Conservation (phyloP, 148 eudicot genomes). For the Persicaria tinctoria region DNA sequence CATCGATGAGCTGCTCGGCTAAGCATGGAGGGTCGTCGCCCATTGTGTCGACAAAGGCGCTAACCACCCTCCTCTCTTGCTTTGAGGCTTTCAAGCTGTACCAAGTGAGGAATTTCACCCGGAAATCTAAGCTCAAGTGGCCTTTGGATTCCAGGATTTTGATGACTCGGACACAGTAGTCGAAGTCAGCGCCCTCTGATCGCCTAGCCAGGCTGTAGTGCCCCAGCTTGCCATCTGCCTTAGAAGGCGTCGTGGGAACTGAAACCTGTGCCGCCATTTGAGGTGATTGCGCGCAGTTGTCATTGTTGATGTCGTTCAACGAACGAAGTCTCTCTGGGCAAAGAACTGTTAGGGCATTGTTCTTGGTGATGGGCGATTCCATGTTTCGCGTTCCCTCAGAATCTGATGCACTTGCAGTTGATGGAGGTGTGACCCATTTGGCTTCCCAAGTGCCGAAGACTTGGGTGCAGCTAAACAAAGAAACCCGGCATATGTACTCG, state of each 20-base stretch:
- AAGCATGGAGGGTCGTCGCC: constrained; percentile 49
- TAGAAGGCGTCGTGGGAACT: constrained; percentile 40
- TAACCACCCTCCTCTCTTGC: constrained; percentile 47
- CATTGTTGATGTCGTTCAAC: constrained; percentile 18
- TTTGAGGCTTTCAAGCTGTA: constrained; percentile 56
- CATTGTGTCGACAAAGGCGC: constrained; percentile 45
- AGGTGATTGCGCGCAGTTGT: background rate
- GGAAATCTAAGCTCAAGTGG: constrained; percentile 34
- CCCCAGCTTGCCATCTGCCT: constrained; percentile 29
- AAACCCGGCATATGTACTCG: constrained; percentile 41
- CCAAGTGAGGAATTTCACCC: constrained; percentile 67
- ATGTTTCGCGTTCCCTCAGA: constrained; percentile 14
- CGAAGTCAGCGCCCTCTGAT: constrained; percentile 27
- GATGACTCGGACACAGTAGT: constrained; percentile 44
- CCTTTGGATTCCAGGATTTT: constrained; percentile 43
- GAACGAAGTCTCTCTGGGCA: constrained; percentile 13
- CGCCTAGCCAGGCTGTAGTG: background rate
- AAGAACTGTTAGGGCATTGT: background rate
- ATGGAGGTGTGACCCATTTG: constrained; percentile 44
- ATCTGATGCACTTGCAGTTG: constrained; percentile 11
- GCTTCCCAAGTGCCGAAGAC: constrained; percentile 40
- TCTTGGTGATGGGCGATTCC: background rate
- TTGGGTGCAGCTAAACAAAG: constrained; percentile 34
- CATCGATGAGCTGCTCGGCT: constrained; percentile 57
- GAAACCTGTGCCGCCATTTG: constrained; percentile 11